Evolutionary conservation across 1,139 yeast species (phyloP).

Genomic region (Geotrichum candidum): DNA sequence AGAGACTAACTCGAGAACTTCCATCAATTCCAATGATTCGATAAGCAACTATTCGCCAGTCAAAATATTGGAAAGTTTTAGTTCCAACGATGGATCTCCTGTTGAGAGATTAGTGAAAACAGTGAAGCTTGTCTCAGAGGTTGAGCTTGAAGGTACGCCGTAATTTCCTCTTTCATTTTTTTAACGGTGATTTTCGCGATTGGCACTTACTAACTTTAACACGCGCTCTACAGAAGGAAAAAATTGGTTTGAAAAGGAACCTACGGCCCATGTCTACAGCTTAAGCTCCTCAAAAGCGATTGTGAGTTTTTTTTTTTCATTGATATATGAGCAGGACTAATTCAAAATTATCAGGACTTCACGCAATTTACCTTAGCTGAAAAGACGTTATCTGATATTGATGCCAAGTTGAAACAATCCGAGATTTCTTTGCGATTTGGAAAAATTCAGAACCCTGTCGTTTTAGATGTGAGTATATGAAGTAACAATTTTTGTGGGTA

Average conservation of each 20-base stretch:
- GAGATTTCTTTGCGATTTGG: conserved; percentile 10
- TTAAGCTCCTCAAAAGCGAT: conserved; percentile 11
- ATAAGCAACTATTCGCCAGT: conserved; percentile 22
- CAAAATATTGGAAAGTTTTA: conserved; percentile 19
- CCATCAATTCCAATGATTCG: conserved; percentile 12
- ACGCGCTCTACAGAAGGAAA: conserved; percentile 5
- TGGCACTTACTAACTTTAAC: neutral
- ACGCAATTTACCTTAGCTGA: conserved; percentile 12
- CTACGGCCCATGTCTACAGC: conserved; percentile 15
- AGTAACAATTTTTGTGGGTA: neutral
- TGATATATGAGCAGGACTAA: neutral
- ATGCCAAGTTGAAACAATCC: neutral
- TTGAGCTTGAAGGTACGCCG: conserved; percentile 14
- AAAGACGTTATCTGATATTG: conserved; percentile 5
- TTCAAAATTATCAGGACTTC: conserved; percentile 4
- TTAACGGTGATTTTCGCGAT: neutral
- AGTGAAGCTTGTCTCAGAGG: conserved; percentile 13
- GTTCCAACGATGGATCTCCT: neutral
- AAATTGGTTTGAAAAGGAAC: conserved; percentile 6
- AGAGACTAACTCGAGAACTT: neutral
- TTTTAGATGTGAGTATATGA: conserved; percentile 13
- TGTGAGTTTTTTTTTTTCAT: conserved; percentile 5
- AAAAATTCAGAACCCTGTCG: conserved; percentile 12
- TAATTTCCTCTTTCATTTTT: neutral
- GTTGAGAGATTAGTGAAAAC: conserved; percentile 1